Evolutionary conservation across 2,329 filamentous ascomycete genomes (phyloP).

Genomic region (Neonectria hederae): DNA sequence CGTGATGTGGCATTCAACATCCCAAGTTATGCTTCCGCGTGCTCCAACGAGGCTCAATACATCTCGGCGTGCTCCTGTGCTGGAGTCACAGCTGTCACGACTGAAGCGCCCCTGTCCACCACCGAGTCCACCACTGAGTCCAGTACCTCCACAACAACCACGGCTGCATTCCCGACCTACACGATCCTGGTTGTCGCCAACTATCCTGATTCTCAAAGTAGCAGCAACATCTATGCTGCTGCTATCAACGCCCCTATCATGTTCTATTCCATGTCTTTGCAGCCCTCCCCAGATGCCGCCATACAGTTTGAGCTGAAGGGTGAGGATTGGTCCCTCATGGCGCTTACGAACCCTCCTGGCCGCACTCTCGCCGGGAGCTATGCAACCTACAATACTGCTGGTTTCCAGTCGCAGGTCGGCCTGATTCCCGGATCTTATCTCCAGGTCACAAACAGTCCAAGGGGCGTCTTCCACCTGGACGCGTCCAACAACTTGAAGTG

Average conservation of each 20-base stretch:
- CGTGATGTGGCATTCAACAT: not conserved
- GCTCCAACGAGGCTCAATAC: not conserved
- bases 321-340: not conserved
- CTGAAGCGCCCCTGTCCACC: not conserved
- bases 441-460: not conserved
- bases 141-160: not conserved
- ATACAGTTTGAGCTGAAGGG: not conserved
- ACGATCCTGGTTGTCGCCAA: not conserved
- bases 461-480: not conserved
- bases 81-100: not conserved
- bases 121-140: not conserved
- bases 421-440: not conserved
- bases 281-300: not conserved
- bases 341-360: not conserved
- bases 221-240: not conserved
- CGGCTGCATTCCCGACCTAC: not conserved
- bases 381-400: not conserved
- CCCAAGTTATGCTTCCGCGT: not conserved
- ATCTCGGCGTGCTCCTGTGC: not conserved
- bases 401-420: not conserved
- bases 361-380: too few relatives aligned
- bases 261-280: not conserved
- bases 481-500: not conserved
- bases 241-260: not conserved
- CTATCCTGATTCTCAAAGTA: not conserved